Conservation (phyloP, 768 basidiomycete genomes). For the Cystoderma amianthinum region DNA sequence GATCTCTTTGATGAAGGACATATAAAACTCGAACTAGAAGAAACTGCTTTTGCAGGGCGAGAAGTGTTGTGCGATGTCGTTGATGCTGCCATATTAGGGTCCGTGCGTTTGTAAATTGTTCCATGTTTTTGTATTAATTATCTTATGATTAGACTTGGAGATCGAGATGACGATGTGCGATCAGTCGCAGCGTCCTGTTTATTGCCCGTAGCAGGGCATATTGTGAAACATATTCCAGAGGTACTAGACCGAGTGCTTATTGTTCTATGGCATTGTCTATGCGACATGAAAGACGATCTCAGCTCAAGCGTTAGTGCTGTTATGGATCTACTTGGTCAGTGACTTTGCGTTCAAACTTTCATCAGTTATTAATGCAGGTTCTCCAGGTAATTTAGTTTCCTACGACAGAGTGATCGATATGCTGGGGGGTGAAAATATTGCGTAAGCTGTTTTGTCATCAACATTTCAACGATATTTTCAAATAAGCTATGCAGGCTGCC, state of each 20-base stretch:
- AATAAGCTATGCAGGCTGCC: conserved; percentile 49
- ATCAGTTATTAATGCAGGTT: conserved; percentile 3
- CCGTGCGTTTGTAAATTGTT: conserved; percentile 15
- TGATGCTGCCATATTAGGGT: conserved; percentile 90
- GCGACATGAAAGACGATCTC: conserved; percentile 92
- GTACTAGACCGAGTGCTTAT: conserved; percentile 68
- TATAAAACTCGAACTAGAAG: conserved; percentile 29
- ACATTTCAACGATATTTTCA: conserved; percentile 1
- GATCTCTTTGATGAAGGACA: conserved; percentile 60
- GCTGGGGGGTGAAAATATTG: conserved; percentile 57
- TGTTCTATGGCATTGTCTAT: conserved; percentile 87
- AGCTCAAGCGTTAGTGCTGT: conserved; percentile 95
- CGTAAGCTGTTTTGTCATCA: conserved; percentile 44
- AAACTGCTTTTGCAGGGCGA: conserved; percentile 33
- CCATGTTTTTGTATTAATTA: too few species aligned
- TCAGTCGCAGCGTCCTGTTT: conserved; percentile 92
- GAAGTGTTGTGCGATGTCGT: conserved; percentile 76
- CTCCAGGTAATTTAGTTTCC: conserved; percentile 72
- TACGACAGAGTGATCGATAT: conserved; percentile 74
- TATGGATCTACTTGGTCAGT: conserved; percentile 90
- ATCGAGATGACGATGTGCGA: conserved; percentile 93
- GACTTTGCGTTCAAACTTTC: conserved; percentile 1
- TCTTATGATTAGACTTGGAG: conserved; percentile 62
- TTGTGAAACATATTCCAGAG: conserved; percentile 71
- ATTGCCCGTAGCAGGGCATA: conserved; percentile 75